These are phyloP conservation scores for Amborella trichopoda DNA, from an alignment of 164 flowering plant species.

Conservation along the genomic window DNA sequence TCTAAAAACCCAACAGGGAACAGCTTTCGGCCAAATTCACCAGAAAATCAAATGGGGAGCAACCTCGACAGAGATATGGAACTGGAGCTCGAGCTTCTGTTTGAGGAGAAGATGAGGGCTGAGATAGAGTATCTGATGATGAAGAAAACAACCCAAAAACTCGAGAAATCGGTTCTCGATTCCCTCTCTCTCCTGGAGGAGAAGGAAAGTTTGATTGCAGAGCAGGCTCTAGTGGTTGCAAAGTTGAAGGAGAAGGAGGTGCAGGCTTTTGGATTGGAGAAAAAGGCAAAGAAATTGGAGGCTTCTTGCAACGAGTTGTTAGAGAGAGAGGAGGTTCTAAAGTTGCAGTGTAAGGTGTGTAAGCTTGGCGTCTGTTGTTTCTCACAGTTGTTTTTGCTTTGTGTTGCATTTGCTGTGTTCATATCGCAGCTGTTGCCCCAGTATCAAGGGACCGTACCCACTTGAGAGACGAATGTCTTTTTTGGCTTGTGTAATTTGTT, in stretches of 20 bases:
- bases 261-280: slow-evolving; percentile 23
- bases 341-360: slow-evolving; percentile 23
- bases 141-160: slow-evolving; percentile 18
- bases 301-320: slow-evolving; percentile 15
- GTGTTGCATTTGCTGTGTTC: slow-evolving; percentile 20
- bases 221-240: slow-evolving; percentile 21
- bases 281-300: slow-evolving; percentile 25
- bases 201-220: slow-evolving; percentile 15
- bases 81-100: slow-evolving; percentile 31
- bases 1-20: no score
- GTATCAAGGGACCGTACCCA: slow-evolving; percentile 39
- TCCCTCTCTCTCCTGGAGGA: slow-evolving; percentile 18
- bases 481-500: no score
- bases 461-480: no score
- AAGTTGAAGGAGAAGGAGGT: slow-evolving; percentile 25
- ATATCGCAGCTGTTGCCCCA: slow-evolving; percentile 22
- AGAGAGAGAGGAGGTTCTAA: slow-evolving; percentile 21
- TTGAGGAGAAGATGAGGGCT: slow-evolving; percentile 49
- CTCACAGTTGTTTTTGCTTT: slow-evolving; percentile 36
- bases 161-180: slow-evolving; percentile 16
- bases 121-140: slow-evolving; percentile 43
- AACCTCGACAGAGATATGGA: slow-evolving; percentile 9
- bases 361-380: slow-evolving; percentile 22
- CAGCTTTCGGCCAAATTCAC: no score
- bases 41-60: slow-evolving; percentile 14